Percentiles rank a stretch among this genome's conserved stretches.
phyloP scores from a whole-genome alignment of 805 yeast genomes.

The Kuraishia molischiana region DNA sequence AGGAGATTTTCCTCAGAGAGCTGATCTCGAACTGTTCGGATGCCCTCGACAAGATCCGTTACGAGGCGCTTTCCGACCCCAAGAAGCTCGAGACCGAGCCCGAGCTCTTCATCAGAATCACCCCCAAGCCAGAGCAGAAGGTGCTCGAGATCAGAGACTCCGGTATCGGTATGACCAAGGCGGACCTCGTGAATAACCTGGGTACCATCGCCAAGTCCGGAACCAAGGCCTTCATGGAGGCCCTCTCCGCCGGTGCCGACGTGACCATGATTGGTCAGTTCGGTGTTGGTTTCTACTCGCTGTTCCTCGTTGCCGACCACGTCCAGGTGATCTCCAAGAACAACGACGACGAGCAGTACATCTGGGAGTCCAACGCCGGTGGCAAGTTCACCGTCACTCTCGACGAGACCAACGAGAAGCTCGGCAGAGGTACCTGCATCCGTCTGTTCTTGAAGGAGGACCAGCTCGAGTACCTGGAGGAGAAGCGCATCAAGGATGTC shows the following conservation, averaged over 20 bases:
- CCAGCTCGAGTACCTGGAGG: constrained; percentile 98
- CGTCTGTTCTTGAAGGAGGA: constrained; percentile 98
- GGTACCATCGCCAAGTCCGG: constrained; percentile 99
- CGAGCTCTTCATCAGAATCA: constrained; percentile 92
- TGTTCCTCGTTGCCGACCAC: constrained; percentile 97
- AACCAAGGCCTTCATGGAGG: constrained; percentile 99
- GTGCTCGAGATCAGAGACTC: constrained; percentile 96
- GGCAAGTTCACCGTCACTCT: constrained; percentile 96
- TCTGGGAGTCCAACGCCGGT: constrained; percentile 99
- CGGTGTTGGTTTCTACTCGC: constrained; percentile 99
- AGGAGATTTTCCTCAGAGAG: constrained; percentile 98
- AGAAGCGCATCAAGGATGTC: constrained; percentile 98
- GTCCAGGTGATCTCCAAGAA: constrained; percentile 98
- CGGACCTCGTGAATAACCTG: constrained; percentile 95
- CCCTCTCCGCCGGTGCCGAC: constrained; percentile 98
- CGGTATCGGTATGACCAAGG: constrained; percentile 99
- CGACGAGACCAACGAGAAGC: constrained; percentile 77
- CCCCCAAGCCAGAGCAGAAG: constrained; percentile 92
- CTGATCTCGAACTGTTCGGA: constrained; percentile 97
- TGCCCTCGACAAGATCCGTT: constrained; percentile 97
- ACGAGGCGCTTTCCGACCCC: constrained; percentile 91
- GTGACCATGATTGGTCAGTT: constrained; percentile 99
- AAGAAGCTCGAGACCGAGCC: constrained; percentile 90
- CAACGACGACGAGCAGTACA: constrained; percentile 98
- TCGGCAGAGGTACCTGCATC: constrained; percentile 91